Evolutionary conservation across 768 basidiomycete species (phyloP).

Genomic region (Lyophyllum atratum): DNA sequence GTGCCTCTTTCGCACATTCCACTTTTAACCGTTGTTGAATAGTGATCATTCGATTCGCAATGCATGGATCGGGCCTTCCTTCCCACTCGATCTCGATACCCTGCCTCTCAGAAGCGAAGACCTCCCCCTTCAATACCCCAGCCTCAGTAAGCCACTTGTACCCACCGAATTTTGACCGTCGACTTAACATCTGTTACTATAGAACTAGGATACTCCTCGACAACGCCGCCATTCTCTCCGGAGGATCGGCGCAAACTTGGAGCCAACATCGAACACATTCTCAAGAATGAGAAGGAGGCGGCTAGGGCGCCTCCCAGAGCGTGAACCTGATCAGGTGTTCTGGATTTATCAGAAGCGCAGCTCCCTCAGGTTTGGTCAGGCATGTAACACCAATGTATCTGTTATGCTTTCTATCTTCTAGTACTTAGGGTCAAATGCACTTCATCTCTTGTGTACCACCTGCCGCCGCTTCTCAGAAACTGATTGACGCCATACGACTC

Average conservation of each 20-base stretch:
- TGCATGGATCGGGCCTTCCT: constrained; percentile 76
- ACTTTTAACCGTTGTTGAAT: neutral
- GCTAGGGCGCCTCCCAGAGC: constrained; percentile 54
- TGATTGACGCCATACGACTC: no score
- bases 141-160: constrained; percentile 49
- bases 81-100: constrained; percentile 61
- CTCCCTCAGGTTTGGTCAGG: no score
- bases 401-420: neutral
- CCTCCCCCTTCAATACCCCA: constrained; percentile 70
- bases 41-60: constrained; percentile 73
- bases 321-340: neutral
- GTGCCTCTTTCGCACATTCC: neutral
- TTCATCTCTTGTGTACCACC: no score
- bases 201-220: constrained; percentile 75
- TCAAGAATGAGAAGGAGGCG: constrained; percentile 66
- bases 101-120: constrained; percentile 54
- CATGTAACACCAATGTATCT: neutral
- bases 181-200: neutral
- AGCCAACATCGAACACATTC: constrained; percentile 57
- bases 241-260: constrained; percentile 67
- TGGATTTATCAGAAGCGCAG: no score
- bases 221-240: constrained; percentile 45
- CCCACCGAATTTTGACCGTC: neutral
- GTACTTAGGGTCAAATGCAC: neutral
- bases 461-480: no score